Percentiles rank a stretch among this genome's conserved stretches.
phyloP scores from a whole-genome alignment of 2,329 filamentous ascomycete genomes.

The Epichloe uncinata region DNA sequence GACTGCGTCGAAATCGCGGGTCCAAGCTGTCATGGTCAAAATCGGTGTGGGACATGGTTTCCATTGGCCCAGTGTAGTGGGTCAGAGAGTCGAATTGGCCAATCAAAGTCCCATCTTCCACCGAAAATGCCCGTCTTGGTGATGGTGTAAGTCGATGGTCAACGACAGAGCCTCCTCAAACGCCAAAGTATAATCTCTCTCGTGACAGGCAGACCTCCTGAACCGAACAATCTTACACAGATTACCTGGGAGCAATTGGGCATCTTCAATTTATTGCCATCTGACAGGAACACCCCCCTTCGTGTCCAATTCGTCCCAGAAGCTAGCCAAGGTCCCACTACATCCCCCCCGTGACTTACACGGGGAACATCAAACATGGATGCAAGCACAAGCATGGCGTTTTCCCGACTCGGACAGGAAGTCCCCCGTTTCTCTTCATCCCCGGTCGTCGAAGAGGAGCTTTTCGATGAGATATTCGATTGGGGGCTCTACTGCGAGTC shows the following conservation, averaged over 20 bases:
- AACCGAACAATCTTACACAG: constrained; percentile 26
- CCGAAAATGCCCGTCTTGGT: constrained; percentile 19
- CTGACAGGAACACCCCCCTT: constrained; percentile 19
- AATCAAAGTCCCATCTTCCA: constrained; percentile 17
- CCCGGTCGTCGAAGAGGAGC: constrained; percentile 19
- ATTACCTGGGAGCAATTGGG: constrained; percentile 24
- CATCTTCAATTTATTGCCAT: constrained; percentile 26
- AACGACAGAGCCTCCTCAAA: constrained; percentile 21
- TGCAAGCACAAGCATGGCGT: constrained; percentile 19
- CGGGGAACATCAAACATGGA: constrained; percentile 25
- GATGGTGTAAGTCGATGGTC: constrained; percentile 26
- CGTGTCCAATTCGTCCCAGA: constrained; percentile 23
- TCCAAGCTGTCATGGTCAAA: constrained; percentile 10
- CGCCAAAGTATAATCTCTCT: constrained; percentile 26
- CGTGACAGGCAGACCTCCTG: constrained; percentile 24
- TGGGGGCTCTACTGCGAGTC: constrained; percentile 22
- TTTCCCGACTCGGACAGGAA: constrained; percentile 22
- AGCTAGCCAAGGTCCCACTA: constrained; percentile 28
- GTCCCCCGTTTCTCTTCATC: constrained; percentile 23
- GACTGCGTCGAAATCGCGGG: constrained; percentile 7
- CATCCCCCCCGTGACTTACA: constrained; percentile 28
- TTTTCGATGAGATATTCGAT: constrained; percentile 26
- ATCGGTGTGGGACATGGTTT: constrained; percentile 18
- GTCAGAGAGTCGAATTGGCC: constrained; percentile 9
- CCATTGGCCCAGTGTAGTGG: constrained; percentile 17